Evolutionary conservation across 2,329 filamentous ascomycete genomes (phyloP).

Genomic region (Neonectria magnoliae): DNA sequence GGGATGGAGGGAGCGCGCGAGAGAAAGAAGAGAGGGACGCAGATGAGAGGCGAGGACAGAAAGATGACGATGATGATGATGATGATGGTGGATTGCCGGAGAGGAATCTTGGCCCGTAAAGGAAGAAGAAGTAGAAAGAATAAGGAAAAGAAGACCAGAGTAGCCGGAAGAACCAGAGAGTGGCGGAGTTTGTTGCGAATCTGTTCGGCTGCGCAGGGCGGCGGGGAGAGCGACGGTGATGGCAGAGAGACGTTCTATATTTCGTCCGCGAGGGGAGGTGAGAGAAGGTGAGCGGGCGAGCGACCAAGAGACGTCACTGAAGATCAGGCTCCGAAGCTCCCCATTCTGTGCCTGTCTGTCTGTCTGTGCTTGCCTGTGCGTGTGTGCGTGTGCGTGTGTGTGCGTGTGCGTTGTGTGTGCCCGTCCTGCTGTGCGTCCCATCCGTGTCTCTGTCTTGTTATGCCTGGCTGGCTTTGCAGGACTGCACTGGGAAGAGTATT

Average conservation of each 20-base stretch:
- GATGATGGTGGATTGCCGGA: not conserved
- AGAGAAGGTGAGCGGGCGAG: slow-evolving; percentile 33
- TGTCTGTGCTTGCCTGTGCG: not conserved
- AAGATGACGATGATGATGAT: not conserved
- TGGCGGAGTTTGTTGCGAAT: slow-evolving; percentile 6
- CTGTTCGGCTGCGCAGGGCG: slow-evolving; percentile 4
- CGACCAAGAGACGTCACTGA: slow-evolving; percentile 35
- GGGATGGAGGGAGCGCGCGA: too few relatives aligned
- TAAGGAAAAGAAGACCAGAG: not conserved
- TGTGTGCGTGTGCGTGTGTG: not conserved
- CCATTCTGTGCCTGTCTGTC: slow-evolving; percentile 14
- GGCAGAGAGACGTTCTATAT: not conserved
- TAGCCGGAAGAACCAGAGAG: slow-evolving; percentile 2
- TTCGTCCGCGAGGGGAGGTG: slow-evolving; percentile 5
- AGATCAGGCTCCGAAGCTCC: slow-evolving; percentile 40
- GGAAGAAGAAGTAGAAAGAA: slow-evolving; percentile 1
- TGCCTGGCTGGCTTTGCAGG: not conserved
- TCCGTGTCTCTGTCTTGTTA: not conserved
- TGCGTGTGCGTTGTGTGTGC: not conserved
- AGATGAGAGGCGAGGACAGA: not conserved
- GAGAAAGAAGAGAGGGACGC: not conserved
- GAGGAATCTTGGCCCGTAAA: not conserved
- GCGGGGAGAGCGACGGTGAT: not conserved
- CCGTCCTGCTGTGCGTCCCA: not conserved
- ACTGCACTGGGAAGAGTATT: not conserved